These are phyloP conservation scores for Dimocarpus longan DNA, from an alignment of 345 rosid genomes.

Conservation along the genomic window DNA sequence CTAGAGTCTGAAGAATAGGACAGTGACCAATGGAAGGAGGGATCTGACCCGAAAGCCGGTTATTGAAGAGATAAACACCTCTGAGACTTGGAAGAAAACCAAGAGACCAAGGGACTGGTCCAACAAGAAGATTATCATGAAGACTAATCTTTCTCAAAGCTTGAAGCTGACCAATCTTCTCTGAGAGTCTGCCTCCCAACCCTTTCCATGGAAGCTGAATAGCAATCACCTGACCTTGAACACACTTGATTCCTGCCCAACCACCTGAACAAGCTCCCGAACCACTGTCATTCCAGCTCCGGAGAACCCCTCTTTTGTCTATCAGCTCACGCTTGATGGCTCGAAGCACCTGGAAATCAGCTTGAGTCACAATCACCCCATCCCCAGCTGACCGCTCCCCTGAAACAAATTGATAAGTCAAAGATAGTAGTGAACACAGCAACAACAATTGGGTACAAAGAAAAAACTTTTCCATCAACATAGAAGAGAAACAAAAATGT, in stretches of 20 bases:
- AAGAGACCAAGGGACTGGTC: slow-evolving; percentile 72
- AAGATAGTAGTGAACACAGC: slow-evolving; percentile 33
- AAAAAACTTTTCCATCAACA: slow-evolving; percentile 40
- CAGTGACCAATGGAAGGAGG: slow-evolving; percentile 77
- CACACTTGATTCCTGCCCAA: slow-evolving; percentile 94
- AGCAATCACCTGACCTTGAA: slow-evolving; percentile 74
- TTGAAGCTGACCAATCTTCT: slow-evolving; percentile 81
- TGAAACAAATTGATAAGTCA: slow-evolving; percentile 43
- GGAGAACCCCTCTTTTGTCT: slow-evolving; percentile 63
- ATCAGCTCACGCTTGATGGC: slow-evolving; percentile 71
- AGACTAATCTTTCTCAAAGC: slow-evolving; percentile 73
- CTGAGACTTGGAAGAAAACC: slow-evolving; percentile 75
- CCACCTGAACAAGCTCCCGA: slow-evolving; percentile 72
- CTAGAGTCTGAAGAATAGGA: slow-evolving; percentile 67
- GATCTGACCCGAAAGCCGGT: slow-evolving; percentile 76
- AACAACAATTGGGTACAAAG: slow-evolving; percentile 29
- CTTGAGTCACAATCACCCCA: slow-evolving; percentile 64
- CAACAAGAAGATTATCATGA: slow-evolving; percentile 73
- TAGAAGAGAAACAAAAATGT: slow-evolving; percentile 21
- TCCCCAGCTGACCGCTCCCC: slow-evolving; percentile 51
- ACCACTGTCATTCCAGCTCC: slow-evolving; percentile 74
- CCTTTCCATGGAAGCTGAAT: slow-evolving; percentile 94
- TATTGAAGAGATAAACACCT: slow-evolving; percentile 90
- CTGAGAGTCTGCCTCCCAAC: slow-evolving; percentile 77
- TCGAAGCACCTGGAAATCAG: slow-evolving; percentile 69